These are phyloP conservation scores for Crithidia mellificae DNA, from an alignment of 208 protist genomes.

Conservation along the genomic window DNA sequence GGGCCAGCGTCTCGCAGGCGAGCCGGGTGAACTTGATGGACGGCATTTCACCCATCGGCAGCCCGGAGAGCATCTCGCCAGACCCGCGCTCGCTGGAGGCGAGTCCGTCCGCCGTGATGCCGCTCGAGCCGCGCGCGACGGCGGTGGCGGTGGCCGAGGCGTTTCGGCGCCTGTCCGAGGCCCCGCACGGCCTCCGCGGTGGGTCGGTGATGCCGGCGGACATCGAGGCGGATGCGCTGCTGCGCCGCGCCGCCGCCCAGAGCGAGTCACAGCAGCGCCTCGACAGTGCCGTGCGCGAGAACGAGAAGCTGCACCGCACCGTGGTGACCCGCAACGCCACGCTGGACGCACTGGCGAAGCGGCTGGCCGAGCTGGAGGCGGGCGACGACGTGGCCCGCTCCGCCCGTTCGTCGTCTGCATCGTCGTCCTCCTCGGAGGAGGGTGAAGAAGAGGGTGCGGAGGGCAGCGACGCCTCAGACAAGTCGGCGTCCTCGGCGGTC, in stretches of 20 bases:
- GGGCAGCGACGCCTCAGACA: neutral
- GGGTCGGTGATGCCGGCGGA: slow-evolving; percentile 38
- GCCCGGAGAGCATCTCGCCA: slow-evolving; percentile 24
- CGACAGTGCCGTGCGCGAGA: slow-evolving; percentile 43
- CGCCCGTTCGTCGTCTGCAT: slow-evolving; percentile 9
- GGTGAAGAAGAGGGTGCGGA: too few relatives aligned
- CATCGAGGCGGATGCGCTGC: slow-evolving; percentile 37
- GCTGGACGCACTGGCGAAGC: slow-evolving; percentile 47
- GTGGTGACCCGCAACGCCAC: slow-evolving; percentile 43
- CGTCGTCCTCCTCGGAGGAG: neutral
- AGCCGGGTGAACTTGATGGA: slow-evolving; percentile 12
- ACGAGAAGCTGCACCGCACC: slow-evolving; percentile 36
- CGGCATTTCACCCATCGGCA: slow-evolving; percentile 36
- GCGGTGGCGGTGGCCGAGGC: slow-evolving; percentile 26
- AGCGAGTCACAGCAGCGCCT: slow-evolving; percentile 37
- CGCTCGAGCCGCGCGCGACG: slow-evolving; percentile 1
- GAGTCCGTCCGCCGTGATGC: slow-evolving; percentile 19
- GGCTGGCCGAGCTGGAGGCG: slow-evolving; percentile 57
- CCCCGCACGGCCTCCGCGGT: slow-evolving; percentile 38
- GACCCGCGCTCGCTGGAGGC: slow-evolving; percentile 32
- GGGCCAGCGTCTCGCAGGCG: slow-evolving; percentile 31
- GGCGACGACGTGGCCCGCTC: slow-evolving; percentile 13
- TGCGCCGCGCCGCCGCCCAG: slow-evolving; percentile 34
- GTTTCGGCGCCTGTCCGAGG: slow-evolving; percentile 42
- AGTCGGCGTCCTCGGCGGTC: slow-evolving; percentile 5